A percentile compares a stretch with the other conserved stretches of the same genome.
Conservation (phyloP, 257 asterid genomes). For the Paraleonurus japonicus region DNA sequence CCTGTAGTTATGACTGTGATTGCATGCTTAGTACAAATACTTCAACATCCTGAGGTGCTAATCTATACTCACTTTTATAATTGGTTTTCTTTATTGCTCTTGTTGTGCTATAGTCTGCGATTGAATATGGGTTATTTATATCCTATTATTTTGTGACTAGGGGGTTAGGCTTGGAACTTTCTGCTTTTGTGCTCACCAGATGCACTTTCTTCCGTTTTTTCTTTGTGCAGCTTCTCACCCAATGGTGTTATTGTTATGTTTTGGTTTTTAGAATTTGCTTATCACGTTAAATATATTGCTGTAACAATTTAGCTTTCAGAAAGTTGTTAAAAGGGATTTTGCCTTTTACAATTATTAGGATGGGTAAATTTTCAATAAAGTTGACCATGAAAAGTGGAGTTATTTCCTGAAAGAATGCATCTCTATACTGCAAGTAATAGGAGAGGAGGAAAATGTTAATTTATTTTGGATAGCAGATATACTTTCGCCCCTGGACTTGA, state of each 20-base stretch:
- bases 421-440: not conserved
- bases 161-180: not conserved
- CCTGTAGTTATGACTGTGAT: slow-evolving; percentile 74
- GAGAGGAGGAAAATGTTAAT: slow-evolving; percentile 1
- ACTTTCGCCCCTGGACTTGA: slow-evolving; percentile 6
- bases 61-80: not conserved
- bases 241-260: not conserved
- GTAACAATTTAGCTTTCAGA: not conserved
- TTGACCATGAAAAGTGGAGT: not conserved
- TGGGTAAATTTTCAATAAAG: not conserved
- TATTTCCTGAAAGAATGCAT: not conserved
- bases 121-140: not conserved
- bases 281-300: not conserved
- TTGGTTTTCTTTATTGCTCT: not conserved
- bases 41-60: slow-evolving; percentile 87
- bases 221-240: not conserved
- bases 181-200: not conserved
- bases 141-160: not conserved
- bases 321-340: not conserved
- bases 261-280: slow-evolving; percentile 1
- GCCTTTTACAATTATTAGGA: not conserved
- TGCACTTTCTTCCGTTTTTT: not conserved
- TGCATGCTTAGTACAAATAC: slow-evolving; percentile 82
- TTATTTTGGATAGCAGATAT: not conserved
- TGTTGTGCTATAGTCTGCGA: not conserved